Evolutionary conservation across 2,329 filamentous ascomycete species (phyloP).

Genomic region (Colletotrichum destructivum): DNA sequence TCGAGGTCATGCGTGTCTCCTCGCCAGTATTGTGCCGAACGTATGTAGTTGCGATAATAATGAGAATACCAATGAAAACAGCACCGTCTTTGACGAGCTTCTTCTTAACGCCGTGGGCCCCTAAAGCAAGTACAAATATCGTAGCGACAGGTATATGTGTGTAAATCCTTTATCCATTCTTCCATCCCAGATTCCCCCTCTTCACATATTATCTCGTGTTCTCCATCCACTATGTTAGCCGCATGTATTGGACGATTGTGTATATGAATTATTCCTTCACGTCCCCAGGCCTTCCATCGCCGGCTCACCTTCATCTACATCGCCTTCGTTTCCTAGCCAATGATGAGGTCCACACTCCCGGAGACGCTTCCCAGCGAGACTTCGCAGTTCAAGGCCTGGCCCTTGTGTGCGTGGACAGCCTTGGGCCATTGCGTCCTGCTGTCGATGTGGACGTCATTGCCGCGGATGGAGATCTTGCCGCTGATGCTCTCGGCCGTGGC

Average conservation of each 20-base stretch:
- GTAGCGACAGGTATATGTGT: conserved; percentile 35
- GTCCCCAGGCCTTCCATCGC: not conserved
- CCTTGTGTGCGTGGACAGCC: conserved; percentile 49
- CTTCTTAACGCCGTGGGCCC: conserved; percentile 12
- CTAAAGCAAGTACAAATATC: not conserved
- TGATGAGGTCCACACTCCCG: conserved; percentile 7
- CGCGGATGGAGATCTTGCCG: conserved; percentile 57
- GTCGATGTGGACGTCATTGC: conserved; percentile 59
- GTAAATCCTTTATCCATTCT: not conserved
- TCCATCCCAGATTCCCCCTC: not conserved
- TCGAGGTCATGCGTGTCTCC: conserved; percentile 1
- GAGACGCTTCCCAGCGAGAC: conserved; percentile 18
- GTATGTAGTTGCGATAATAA: not conserved
- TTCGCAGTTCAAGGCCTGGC: conserved; percentile 35
- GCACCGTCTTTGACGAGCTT: not conserved
- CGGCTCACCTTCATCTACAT: not conserved
- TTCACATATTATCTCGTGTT: not conserved
- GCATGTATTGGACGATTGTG: conserved; percentile 11
- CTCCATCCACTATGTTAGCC: conserved; percentile 22
- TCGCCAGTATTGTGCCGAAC: conserved; percentile 7
- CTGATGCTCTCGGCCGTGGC: conserved; percentile 58
- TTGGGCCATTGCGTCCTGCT: conserved; percentile 54
- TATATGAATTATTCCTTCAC: not conserved
- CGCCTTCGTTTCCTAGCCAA: conserved; percentile 3
- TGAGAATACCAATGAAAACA: not conserved